Base-by-base conservation (phyloP, 2,329 filamentous ascomycete genomes). In the Penicillium sp. region DNA sequence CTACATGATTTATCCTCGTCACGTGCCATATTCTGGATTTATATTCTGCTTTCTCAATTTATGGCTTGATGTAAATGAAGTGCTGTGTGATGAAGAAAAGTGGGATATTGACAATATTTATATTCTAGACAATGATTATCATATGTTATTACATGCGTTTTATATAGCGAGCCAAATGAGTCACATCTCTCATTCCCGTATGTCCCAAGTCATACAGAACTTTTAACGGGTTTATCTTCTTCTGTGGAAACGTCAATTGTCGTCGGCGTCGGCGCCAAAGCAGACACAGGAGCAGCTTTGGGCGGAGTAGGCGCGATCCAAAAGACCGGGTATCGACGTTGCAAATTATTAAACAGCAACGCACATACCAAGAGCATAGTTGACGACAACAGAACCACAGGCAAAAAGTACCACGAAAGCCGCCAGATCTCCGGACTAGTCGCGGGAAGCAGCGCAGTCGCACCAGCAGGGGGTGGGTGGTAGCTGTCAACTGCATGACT, bases 381-480 rank as follows among this genome's bases (percentile, higher is more conserved):
- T 0, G 69, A 70, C 10, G 69, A 71, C 8, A 69, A 49, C 13
- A 71, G 58, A 1, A 70, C 58, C 1, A 69, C 60, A 7, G 69
- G 69, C 38, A 71, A 46, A 27, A 55, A 71, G 36, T 68, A 68
- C 69, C 69, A 71, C 2, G 69, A 71, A 8, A 71, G 61, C 0
- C 47, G 47, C 58, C 66, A 68, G 40, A 71, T 55, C 9, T 67
- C 58, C 14, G 61, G 34, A 35, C 65, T 58, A 4, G 65, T 66
- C 10, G 69, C 67, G 0, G 69, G 67, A 14, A 70, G 66, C 27
- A 71, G 54, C 14, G 65, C 69, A 8, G 69, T 71, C 7, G 69
- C 69, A 34, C 68, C 69, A n/a, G 69, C 69, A 39, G 69, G 69
- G 69, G 68, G 41, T 72, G 70, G 1, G 63, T 67, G 6, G 68